phyloP scores from a whole-genome alignment of 192 early-diverging fungal species.

The Coemansia sp. region DNA sequence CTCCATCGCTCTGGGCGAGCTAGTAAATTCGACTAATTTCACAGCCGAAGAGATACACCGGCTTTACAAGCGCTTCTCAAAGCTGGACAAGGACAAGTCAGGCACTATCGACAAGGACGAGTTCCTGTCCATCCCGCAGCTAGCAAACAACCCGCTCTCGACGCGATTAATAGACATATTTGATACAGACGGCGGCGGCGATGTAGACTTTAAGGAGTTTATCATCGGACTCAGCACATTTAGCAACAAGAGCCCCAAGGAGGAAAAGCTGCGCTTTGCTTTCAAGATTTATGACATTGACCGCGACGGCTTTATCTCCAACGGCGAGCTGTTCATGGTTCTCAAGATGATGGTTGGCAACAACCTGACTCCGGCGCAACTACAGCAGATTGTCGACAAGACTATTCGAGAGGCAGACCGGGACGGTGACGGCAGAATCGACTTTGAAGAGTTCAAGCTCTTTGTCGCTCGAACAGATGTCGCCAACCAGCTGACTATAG shows the following conservation, averaged over 20 bases:
- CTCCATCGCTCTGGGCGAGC: constrained; percentile 41
- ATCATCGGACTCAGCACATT: constrained; percentile 94
- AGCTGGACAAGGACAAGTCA: constrained; percentile 96
- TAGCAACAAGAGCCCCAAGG: constrained; percentile 91
- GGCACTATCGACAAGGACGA: constrained; percentile 98
- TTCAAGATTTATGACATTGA: constrained; percentile 99
- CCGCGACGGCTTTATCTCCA: constrained; percentile 97
- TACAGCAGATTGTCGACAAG: constrained; percentile 99
- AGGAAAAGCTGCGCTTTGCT: constrained; percentile 94
- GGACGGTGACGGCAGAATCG: constrained; percentile 94
- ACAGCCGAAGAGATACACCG: constrained; percentile 95
- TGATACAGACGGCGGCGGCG: constrained; percentile 97
- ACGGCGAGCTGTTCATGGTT: constrained; percentile 98
- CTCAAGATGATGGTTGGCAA: constrained; percentile 99
- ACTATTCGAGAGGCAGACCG: constrained; percentile 98
- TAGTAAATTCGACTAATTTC: constrained; percentile 59
- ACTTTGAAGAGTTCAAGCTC: constrained; percentile 94
- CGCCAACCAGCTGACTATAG: constrained; percentile 94
- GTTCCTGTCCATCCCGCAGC: constrained; percentile 95
- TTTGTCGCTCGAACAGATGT: constrained; percentile 97
- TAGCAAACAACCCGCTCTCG: constrained; percentile 97
- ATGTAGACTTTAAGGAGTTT: constrained; percentile 99
- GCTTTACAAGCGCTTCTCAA: constrained; percentile 98
- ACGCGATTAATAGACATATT: constrained; percentile 96
- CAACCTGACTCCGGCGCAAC: constrained; percentile 93